Percentiles rank a stretch among this genome's conserved stretches.
These are phyloP conservation scores for Fusarium stilboides DNA, from an alignment of 2,329 filamentous ascomycete species.

Conservation along the genomic window DNA sequence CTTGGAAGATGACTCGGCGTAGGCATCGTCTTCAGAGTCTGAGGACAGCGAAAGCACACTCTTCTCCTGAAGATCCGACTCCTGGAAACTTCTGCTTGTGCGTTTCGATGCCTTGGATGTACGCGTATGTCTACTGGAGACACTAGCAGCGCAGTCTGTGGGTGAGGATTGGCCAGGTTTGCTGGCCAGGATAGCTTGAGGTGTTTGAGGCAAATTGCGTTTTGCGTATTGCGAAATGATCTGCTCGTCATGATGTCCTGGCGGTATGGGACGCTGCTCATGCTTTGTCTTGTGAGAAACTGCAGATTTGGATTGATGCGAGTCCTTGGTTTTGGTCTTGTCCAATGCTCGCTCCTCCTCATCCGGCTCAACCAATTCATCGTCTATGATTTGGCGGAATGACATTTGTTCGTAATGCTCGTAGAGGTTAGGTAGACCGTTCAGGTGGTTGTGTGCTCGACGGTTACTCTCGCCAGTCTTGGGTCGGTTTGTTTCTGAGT, in stretches of 20 bases:
- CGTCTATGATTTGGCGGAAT: slow-evolving; percentile 60
- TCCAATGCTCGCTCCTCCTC: slow-evolving; percentile 28
- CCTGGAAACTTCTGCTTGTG: slow-evolving; percentile 63
- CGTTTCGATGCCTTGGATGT: slow-evolving; percentile 68
- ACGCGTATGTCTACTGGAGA: slow-evolving; percentile 70
- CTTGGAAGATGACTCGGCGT: slow-evolving; percentile 40
- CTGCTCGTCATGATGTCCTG: slow-evolving; percentile 40
- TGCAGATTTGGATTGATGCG: slow-evolving; percentile 28
- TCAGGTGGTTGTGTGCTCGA: slow-evolving; percentile 49
- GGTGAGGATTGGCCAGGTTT: slow-evolving; percentile 52
- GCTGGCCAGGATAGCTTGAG: slow-evolving; percentile 37
- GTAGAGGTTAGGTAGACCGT: slow-evolving; percentile 67
- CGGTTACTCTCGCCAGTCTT: slow-evolving; percentile 49
- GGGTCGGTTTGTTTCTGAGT: slow-evolving; percentile 43
- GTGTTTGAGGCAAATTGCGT: slow-evolving; percentile 45
- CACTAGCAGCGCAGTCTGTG: slow-evolving; percentile 64
- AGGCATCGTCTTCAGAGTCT: slow-evolving; percentile 67
- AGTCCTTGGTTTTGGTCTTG: slow-evolving; percentile 30
- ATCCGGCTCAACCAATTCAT: slow-evolving; percentile 36
- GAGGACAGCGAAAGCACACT: slow-evolving; percentile 72
- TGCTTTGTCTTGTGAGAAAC: slow-evolving; percentile 30
- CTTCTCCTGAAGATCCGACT: slow-evolving; percentile 67
- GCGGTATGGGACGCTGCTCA: slow-evolving; percentile 30
- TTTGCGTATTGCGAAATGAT: slow-evolving; percentile 49
- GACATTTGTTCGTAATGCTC: slow-evolving; percentile 72